A percentile compares a stretch with the other conserved stretches of the same genome.
Evolutionary conservation across 1,284 basidiomycete genomes (phyloP).

Genomic region (Puccinia coronata): DNA sequence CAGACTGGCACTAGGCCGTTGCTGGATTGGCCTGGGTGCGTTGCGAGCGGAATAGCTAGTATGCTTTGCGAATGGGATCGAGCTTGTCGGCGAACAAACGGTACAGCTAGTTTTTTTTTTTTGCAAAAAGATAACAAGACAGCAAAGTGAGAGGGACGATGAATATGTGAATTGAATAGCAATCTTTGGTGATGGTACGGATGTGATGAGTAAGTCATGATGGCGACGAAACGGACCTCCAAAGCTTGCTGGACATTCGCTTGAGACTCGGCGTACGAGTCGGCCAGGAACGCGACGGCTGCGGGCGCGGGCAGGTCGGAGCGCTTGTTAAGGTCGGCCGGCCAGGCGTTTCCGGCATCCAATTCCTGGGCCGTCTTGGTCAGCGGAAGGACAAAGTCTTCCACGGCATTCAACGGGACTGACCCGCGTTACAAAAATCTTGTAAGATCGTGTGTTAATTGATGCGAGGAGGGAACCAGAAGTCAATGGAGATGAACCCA

Average conservation of each 20-base stretch:
- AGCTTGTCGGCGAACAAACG: slow-evolving; percentile 69
- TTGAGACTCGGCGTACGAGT: slow-evolving; percentile 67
- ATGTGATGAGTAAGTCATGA: no score
- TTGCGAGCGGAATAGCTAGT: slow-evolving; percentile 45
- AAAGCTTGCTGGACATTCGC: slow-evolving; percentile 59
- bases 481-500: not conserved
- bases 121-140: not conserved
- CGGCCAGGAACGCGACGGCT: slow-evolving; percentile 83
- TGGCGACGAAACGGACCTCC: slow-evolving; percentile 38
- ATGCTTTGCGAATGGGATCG: slow-evolving; percentile 78
- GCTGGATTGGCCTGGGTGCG: not conserved
- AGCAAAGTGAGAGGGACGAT: slow-evolving; percentile 45
- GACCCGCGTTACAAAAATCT: slow-evolving; percentile 67
- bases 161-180: slow-evolving; percentile 39
- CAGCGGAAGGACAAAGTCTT: slow-evolving; percentile 66
- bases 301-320: slow-evolving; percentile 73
- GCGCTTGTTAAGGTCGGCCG: slow-evolving; percentile 65
- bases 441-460: not conserved
- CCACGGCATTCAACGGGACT: slow-evolving; percentile 66
- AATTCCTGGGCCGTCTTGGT: slow-evolving; percentile 53
- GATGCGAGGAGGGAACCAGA: not conserved
- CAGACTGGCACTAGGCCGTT: not conserved
- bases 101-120: slow-evolving; percentile 66
- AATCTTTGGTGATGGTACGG: not conserved
- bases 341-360: slow-evolving; percentile 56